These are phyloP conservation scores for Lepidopterella palustris DNA, from an alignment of 495 filamentous ascomycete species.

Conservation along the genomic window DNA sequence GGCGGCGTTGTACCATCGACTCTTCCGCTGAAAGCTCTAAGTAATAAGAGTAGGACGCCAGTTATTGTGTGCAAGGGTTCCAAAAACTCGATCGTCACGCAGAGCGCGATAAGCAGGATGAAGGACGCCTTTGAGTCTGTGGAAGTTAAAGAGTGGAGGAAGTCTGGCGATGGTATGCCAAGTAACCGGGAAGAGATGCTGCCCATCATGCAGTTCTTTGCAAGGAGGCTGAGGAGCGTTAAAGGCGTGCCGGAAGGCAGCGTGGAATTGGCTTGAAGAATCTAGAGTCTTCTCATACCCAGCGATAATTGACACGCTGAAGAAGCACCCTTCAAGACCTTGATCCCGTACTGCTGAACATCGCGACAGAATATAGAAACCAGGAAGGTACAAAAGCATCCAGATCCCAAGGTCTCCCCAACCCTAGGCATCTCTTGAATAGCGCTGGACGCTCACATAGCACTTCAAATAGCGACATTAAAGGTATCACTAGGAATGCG, in stretches of 20 bases:
- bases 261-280: slow-evolving; percentile 43
- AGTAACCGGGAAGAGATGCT: slow-evolving; percentile 76
- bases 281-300: no score
- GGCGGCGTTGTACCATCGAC: slow-evolving; percentile 63
- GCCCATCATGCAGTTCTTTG: slow-evolving; percentile 91
- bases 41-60: slow-evolving; percentile 58
- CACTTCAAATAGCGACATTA: no score
- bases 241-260: slow-evolving; percentile 55
- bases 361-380: no score
- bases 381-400: no score
- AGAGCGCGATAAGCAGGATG: slow-evolving; percentile 53
- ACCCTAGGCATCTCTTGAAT: no score
- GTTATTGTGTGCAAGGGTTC: slow-evolving; percentile 66
- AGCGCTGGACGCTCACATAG: no score
- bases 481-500: no score
- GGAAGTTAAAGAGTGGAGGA: slow-evolving; percentile 67
- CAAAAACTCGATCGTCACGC: slow-evolving; percentile 55
- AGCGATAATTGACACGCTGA: no score
- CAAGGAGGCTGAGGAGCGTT: slow-evolving; percentile 61
- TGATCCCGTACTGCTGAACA: no score
- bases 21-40: slow-evolving; percentile 35
- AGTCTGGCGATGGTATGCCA: slow-evolving; percentile 77
- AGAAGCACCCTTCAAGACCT: no score
- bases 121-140: slow-evolving; percentile 65
- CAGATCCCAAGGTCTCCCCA: no score